Evolutionary conservation across 345 rosid species (phyloP), one percentile per base, ranked within the genome.

Genomic region (Syzygium aromaticum): DNA sequence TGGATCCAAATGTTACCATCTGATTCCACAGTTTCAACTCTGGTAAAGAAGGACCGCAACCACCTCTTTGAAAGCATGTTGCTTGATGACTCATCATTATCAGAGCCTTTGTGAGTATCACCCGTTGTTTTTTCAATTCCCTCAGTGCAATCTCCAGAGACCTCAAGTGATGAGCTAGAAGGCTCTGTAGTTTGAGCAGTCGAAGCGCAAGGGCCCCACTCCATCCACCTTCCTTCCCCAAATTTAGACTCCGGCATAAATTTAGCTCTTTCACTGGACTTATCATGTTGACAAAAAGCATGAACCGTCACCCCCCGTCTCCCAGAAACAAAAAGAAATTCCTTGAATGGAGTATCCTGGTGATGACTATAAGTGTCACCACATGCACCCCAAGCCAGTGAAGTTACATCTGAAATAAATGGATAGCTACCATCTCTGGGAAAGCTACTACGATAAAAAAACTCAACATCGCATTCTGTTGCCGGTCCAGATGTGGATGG

Each of bases 311-410:
- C 94, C 86, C 95, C 94, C 89, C 88, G 87, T 67, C 91, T 67
- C 63, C 97, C 94, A 59, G 94, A 92, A 82, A 98, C 95, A 91
- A 98, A 98, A 84, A 98, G 93, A 89, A 98, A 87, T 86, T 98
- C 99, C 86, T 94, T 93, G 89, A 94, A 96, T 84, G 88, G 93
- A 90, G 92, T 89, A 89, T 94, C 95, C 86, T 89, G 86, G 84
- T 91, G 96, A 92, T 87, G 94, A 89, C 92, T 86, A 91, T 95
- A 94, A 52, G 93, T 89, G 90, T 95, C 98, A 89, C 95, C 97
- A 89, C 94, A 94, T 83, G 89, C 89, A 91, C 98, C 99, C 99
- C 99, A 98, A 89, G 98, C 95, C 92, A 95, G 88, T 87, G 98
- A 96, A 84, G 92, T 92, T 61, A 94, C 98, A 90, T 95, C 96